These are phyloP conservation scores for Mycena floridula DNA, from an alignment of 768 basidiomycete species.

Conservation along the genomic window DNA sequence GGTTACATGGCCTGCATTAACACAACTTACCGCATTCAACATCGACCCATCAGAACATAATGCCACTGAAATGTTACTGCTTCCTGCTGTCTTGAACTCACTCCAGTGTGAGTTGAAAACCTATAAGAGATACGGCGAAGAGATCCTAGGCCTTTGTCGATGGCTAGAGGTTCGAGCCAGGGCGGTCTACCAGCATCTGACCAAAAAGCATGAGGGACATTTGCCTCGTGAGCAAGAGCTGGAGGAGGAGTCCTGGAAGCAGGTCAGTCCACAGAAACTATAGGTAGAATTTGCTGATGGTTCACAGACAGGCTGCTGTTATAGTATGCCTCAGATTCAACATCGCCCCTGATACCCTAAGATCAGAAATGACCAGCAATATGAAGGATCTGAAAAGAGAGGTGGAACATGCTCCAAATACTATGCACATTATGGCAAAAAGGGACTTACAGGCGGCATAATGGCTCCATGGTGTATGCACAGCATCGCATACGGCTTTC, in stretches of 20 bases:
- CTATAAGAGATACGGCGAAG: conserved; percentile 11
- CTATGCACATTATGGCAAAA: conserved; percentile 8
- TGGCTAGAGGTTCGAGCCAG: background rate
- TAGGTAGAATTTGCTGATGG: conserved; percentile 2
- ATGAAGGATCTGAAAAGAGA: conserved; percentile 9
- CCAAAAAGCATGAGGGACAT: background rate
- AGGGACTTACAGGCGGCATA: too few relatives aligned
- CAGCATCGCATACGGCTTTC: too few relatives aligned
- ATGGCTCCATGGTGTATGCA: too few relatives aligned
- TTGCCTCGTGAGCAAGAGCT: background rate
- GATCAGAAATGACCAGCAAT: conserved; percentile 15
- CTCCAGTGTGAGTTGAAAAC: background rate
- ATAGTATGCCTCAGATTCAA: conserved; percentile 23
- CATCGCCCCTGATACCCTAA: conserved; percentile 19
- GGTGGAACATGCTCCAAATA: conserved; percentile 10
- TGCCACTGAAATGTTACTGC: background rate
- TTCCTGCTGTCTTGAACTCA: background rate
- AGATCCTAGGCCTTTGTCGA: background rate
- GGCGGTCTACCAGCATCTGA: background rate
- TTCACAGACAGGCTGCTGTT: conserved; percentile 22
- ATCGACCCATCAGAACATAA: background rate
- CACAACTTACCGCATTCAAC: background rate
- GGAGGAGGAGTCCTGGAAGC: background rate
- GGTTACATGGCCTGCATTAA: background rate
- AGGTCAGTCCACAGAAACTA: background rate